Conservation (phyloP, 1,284 basidiomycete species). For the Peniophora sp. region DNA sequence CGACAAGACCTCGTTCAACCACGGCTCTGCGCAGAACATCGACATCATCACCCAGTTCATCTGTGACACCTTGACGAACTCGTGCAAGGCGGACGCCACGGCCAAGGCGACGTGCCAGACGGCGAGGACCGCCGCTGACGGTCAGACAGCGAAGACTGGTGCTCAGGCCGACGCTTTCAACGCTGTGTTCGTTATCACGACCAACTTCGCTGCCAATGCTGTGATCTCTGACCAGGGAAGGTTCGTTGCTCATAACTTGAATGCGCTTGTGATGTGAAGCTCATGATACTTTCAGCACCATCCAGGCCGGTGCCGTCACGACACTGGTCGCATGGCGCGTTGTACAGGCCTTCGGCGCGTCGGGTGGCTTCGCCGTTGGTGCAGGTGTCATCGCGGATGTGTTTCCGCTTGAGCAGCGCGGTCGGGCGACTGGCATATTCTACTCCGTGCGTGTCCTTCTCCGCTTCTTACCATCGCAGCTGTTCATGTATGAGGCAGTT, state of each 20-base stretch:
- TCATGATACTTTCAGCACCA: no score
- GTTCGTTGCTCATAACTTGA: no score
- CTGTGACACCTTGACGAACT: slow-evolving; percentile 31
- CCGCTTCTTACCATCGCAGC: background rate
- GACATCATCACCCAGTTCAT: slow-evolving; percentile 43
- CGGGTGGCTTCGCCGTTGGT: slow-evolving; percentile 43
- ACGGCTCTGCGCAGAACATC: slow-evolving; percentile 46
- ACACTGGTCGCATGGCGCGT: slow-evolving; percentile 54
- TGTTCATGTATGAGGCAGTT: slow-evolving; percentile 12
- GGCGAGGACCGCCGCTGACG: slow-evolving; percentile 33
- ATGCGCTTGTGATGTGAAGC: no score
- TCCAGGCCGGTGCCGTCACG: no score
- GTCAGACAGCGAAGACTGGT: slow-evolving; percentile 35
- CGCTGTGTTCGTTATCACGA: slow-evolving; percentile 34
- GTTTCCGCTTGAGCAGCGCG: slow-evolving; percentile 52
- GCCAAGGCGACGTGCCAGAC: slow-evolving; percentile 41
- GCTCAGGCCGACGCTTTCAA: slow-evolving; percentile 51
- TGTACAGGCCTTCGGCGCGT: slow-evolving; percentile 54
- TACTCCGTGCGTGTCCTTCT: slow-evolving; percentile 34
- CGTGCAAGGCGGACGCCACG: slow-evolving; percentile 40
- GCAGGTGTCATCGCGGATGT: slow-evolving; percentile 61
- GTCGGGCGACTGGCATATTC: slow-evolving; percentile 56
- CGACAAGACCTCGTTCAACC: slow-evolving; percentile 36
- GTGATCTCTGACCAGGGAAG: background rate
- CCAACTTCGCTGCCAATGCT: slow-evolving; percentile 13